Evolutionary conservation across 2,329 filamentous ascomycete species (phyloP).

Genomic region (Epichloe hybrida): DNA sequence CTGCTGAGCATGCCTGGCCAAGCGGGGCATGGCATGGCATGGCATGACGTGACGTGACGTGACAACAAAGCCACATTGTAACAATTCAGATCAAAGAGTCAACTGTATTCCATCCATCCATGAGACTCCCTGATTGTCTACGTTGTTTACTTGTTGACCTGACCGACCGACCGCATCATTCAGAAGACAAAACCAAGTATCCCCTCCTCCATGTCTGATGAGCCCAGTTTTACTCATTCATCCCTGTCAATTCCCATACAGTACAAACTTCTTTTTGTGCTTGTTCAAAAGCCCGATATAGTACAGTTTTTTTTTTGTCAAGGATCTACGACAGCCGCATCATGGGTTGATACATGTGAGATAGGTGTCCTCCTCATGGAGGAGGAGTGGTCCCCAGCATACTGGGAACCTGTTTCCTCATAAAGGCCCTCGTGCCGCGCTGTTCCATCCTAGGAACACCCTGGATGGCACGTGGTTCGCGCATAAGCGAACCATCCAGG

Average conservation of each 20-base stretch:
- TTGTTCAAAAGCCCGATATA: neutral
- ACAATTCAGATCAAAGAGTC: no score
- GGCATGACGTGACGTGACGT: no score
- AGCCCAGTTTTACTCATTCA: neutral
- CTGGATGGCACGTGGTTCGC: constrained; percentile 79
- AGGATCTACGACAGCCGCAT: no score
- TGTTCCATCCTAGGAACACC: constrained; percentile 58
- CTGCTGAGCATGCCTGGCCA: no score
- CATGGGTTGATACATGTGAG: neutral
- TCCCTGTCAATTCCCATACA: neutral
- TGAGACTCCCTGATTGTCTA: neutral
- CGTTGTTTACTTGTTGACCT: neutral
- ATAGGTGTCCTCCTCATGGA: constrained; percentile 13
- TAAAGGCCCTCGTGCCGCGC: constrained; percentile 33
- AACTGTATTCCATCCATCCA: neutral
- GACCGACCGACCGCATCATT: neutral
- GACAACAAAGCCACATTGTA: no score
- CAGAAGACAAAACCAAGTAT: neutral
- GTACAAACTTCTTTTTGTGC: neutral
- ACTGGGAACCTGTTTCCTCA: constrained; percentile 42
- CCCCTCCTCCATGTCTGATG: neutral
- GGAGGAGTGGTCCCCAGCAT: constrained; percentile 31
- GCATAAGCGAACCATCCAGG: constrained; percentile 77
- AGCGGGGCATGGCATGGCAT: no score
- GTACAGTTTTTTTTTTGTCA: neutral